Conservation (phyloP, 768 basidiomycete species). For the Pseudohyphozyma bogoriensis region DNA sequence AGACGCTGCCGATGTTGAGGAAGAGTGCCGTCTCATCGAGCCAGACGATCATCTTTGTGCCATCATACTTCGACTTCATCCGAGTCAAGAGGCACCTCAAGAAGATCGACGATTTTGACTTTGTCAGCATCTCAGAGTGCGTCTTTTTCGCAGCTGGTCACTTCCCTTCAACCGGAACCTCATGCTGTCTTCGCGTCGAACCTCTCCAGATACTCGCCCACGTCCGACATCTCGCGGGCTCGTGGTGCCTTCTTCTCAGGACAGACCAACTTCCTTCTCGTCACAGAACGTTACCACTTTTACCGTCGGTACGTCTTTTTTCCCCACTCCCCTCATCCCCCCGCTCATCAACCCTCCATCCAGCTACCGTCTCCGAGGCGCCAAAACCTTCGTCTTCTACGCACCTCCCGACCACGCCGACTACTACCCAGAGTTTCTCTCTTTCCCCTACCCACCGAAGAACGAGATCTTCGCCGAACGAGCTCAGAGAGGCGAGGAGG, state of each 20-base stretch:
- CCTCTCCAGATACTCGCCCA: constrained; percentile 66
- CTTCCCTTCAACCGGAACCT: neutral
- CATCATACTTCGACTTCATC: constrained; percentile 94
- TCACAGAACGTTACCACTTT: constrained; percentile 98
- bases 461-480: neutral
- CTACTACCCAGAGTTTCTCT: constrained; percentile 82
- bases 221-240: constrained; percentile 86
- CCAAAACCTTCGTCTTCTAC: constrained; percentile 87
- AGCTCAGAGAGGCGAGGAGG: neutral
- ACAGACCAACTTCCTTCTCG: constrained; percentile 70
- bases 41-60: constrained; percentile 79
- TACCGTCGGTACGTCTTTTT: constrained; percentile 57
- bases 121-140: constrained; percentile 82
- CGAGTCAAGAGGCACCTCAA: constrained; percentile 77
- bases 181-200: neutral
- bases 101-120: constrained; percentile 59
- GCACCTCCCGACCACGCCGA: constrained; percentile 79
- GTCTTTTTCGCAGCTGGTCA: neutral
- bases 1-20: constrained; percentile 70
- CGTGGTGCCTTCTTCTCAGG: constrained; percentile 85
- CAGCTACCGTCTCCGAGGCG: constrained; percentile 87
- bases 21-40: constrained; percentile 89
- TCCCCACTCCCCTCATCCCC: neutral
- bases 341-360: neutral
- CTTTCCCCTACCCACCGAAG: constrained; percentile 59